phyloP scores from a whole-genome alignment of 2,329 filamentous ascomycete genomes.

The Chaetomiaceae sp. region DNA sequence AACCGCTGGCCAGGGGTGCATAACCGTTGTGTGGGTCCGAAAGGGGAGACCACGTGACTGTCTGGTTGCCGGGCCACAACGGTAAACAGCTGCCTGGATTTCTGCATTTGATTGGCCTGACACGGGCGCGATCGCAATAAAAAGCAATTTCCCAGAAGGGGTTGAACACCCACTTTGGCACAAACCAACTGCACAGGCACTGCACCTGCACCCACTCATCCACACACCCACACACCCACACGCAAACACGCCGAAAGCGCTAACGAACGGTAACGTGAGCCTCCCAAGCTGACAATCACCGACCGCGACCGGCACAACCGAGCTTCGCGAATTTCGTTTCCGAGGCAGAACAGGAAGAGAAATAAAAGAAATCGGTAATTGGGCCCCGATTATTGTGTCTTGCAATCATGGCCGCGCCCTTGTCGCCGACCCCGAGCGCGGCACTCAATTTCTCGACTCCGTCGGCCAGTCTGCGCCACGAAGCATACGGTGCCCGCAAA shows the following conservation, averaged over 20 bases:
- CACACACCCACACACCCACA: neutral
- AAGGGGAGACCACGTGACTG: slow-evolving; percentile 12
- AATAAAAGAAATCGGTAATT: neutral
- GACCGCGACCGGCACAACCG: slow-evolving; percentile 1
- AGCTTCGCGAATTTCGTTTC: slow-evolving; percentile 2
- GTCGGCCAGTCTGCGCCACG: slow-evolving; percentile 27
- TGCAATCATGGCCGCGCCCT: slow-evolving; percentile 35
- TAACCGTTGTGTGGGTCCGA: neutral
- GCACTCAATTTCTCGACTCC: slow-evolving; percentile 36
- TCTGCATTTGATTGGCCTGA: slow-evolving; percentile 12
- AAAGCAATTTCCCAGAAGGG: slow-evolving; percentile 20
- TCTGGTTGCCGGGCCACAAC: slow-evolving; percentile 22
- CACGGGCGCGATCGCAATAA: slow-evolving; percentile 11
- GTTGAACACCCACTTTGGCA: slow-evolving; percentile 3
- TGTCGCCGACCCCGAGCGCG: slow-evolving; percentile 36
- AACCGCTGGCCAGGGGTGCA: no score
- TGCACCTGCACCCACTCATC: no score
- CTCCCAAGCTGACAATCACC: neutral
- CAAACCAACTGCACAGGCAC: neutral
- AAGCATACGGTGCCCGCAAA: slow-evolving; percentile 34
- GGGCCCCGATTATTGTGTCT: neutral
- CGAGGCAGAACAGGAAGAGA: no score
- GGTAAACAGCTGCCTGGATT: slow-evolving; percentile 17
- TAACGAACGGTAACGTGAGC: neutral
- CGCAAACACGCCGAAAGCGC: neutral